A percentile compares a stretch with the other conserved stretches of the same genome.
Evolutionary conservation across 352 stramenopile genomes (phyloP).

Genomic region (Globisporangium alternatum): DNA sequence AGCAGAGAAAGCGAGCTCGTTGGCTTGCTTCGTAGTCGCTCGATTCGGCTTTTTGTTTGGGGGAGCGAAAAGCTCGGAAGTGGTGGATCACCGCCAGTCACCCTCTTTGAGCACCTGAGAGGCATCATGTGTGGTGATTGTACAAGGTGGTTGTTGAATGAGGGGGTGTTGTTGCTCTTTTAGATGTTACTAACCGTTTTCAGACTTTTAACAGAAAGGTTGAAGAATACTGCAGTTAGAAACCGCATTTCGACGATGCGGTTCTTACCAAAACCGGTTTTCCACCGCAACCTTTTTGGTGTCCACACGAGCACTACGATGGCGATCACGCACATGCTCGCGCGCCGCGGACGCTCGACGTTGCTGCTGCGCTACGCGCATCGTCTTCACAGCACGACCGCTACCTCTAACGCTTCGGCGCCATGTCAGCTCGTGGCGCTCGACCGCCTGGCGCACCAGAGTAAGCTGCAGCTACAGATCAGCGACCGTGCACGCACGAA

Average conservation of each 20-base stretch:
- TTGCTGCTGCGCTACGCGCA: slow-evolving; percentile 3
- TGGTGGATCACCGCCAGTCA: slow-evolving; percentile 18
- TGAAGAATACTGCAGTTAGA: too few relatives aligned
- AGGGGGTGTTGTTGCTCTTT: too few relatives aligned
- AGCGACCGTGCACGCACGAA: slow-evolving; percentile 27
- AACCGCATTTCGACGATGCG: too few relatives aligned
- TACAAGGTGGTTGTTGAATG: too few relatives aligned
- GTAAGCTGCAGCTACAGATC: slow-evolving; percentile 41
- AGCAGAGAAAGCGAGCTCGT: not conserved
- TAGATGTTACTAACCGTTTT: too few relatives aligned
- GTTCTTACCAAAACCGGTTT: too few relatives aligned
- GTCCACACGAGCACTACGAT: not conserved
- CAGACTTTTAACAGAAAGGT: too few relatives aligned
- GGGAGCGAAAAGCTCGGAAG: slow-evolving; percentile 3
- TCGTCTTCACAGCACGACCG: not conserved
- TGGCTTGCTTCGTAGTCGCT: slow-evolving; percentile 8
- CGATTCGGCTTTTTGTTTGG: not conserved
- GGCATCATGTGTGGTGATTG: not conserved
- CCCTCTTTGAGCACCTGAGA: slow-evolving; percentile 12
- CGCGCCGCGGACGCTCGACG: not conserved
- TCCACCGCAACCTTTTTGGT: too few relatives aligned
- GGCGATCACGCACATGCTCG: not conserved
- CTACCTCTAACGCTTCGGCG: not conserved
- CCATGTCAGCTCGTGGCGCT: slow-evolving; percentile 31
- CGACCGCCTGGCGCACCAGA: slow-evolving; percentile 35